Evolutionary conservation across 768 basidiomycete genomes (phyloP).

Genomic region (Hemileccinum impolitum): DNA sequence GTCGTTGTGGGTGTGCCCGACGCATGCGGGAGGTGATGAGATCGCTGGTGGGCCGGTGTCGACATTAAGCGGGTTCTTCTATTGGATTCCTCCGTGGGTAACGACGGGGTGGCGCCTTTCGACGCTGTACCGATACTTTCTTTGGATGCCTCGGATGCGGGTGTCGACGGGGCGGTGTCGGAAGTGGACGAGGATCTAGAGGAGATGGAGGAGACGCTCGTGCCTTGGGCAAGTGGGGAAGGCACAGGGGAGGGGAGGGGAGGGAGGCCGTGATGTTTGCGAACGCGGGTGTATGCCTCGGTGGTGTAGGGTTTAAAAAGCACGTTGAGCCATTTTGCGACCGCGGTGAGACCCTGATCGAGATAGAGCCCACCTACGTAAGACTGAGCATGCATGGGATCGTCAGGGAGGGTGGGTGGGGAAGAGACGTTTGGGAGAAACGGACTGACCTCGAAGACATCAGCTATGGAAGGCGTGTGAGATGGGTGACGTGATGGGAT

Average conservation of each 20-base stretch:
- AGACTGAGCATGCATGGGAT: constrained; percentile 40
- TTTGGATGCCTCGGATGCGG: constrained; percentile 1
- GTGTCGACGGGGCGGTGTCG: not conserved
- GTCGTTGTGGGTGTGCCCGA: constrained; percentile 30
- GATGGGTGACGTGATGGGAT: not conserved
- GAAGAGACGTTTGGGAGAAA: not conserved
- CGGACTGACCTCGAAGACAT: constrained; percentile 77
- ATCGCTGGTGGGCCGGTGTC: not conserved
- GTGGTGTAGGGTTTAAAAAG: constrained; percentile 63
- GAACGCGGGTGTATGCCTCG: constrained; percentile 61
- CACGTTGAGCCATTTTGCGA: constrained; percentile 55
- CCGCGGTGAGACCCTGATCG: constrained; percentile 60
- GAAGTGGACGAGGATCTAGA: not conserved
- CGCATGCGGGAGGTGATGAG: constrained; percentile 13
- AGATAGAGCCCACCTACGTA: constrained; percentile 76
- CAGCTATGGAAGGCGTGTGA: constrained; percentile 43
- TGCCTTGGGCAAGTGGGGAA: constrained; percentile 17
- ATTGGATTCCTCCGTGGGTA: no score
- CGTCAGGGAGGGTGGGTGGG: constrained; percentile 3
- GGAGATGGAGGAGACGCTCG: constrained; percentile 17
- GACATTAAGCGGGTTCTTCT: no score
- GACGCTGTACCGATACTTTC: not conserved
- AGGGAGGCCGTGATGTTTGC: constrained; percentile 64
- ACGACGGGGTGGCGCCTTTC: no score
- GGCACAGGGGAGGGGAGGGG: constrained; percentile 34